phyloP scores from a whole-genome alignment of 2,329 filamentous ascomycete genomes.

The Calonectria ilicicola region DNA sequence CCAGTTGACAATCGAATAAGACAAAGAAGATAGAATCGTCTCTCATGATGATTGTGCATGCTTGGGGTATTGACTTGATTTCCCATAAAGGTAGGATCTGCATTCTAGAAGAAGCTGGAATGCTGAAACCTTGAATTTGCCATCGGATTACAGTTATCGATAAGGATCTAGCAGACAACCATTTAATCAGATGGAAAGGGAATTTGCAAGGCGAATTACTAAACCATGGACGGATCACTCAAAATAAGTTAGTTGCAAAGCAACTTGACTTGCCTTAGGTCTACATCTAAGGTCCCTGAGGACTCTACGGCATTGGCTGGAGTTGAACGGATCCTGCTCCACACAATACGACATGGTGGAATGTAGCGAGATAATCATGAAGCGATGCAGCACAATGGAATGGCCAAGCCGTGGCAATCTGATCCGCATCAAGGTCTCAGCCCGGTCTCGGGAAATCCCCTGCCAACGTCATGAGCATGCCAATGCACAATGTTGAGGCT shows the following conservation, averaged over 20 bases:
- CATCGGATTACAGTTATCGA: too few species aligned
- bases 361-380: background rate
- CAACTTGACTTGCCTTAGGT: background rate
- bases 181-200: too few species aligned
- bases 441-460: background rate
- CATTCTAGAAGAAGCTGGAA: background rate
- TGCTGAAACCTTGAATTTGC: background rate
- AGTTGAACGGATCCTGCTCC: background rate
- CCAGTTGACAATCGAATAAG: background rate
- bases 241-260: background rate
- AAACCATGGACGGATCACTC: too few species aligned
- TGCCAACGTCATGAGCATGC: background rate
- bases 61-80: background rate
- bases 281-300: background rate
- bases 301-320: background rate
- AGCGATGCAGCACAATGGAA: background rate
- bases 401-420: background rate
- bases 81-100: slow-evolving; percentile 3
- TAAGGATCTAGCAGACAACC: background rate
- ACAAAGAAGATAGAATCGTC: background rate
- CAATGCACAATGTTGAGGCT: background rate
- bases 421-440: background rate
- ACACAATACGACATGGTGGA: background rate
- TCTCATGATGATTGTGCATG: background rate
- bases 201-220: too few species aligned